Conservation (phyloP, 768 basidiomycete genomes). For the Tremella mesenterica region DNA sequence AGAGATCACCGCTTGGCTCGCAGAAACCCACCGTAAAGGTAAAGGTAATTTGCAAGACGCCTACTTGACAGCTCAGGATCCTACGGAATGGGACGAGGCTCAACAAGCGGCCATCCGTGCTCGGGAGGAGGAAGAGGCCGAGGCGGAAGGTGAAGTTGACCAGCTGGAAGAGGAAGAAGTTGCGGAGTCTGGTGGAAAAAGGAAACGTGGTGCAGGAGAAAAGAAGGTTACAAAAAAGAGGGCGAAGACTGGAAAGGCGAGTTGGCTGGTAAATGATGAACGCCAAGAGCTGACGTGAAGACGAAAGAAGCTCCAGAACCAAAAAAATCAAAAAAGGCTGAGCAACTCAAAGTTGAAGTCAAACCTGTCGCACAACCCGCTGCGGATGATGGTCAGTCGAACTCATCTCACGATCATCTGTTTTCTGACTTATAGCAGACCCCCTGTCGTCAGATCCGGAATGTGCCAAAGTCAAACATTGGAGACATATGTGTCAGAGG, state of each 20-base stretch:
- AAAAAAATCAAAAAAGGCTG: too few species aligned
- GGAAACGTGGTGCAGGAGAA: slow-evolving; percentile 53
- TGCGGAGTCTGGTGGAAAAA: slow-evolving; percentile 60
- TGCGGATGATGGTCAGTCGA: slow-evolving; percentile 51
- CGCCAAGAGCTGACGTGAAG: too few species aligned
- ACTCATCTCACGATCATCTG: slow-evolving; percentile 1
- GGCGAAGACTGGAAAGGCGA: slow-evolving; percentile 62
- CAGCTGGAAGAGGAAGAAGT: slow-evolving; percentile 69
- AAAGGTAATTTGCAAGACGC: slow-evolving; percentile 66
- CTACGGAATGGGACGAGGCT: slow-evolving; percentile 54
- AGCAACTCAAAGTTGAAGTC: neutral
- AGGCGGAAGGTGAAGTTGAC: slow-evolving; percentile 65
- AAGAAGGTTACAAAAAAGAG: slow-evolving; percentile 64
- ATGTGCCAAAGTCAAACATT: slow-evolving; percentile 69
- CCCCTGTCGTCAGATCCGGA: slow-evolving; percentile 55
- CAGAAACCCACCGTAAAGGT: slow-evolving; percentile 57
- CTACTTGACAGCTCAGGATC: slow-evolving; percentile 66
- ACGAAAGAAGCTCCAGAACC: too few species aligned
- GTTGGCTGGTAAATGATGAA: neutral
- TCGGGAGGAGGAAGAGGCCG: slow-evolving; percentile 53
- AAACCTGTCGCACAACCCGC: slow-evolving; percentile 32
- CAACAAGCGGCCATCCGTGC: slow-evolving; percentile 29
- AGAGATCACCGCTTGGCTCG: slow-evolving; percentile 77
- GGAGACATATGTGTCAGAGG: slow-evolving; percentile 87
- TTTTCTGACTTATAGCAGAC: slow-evolving; percentile 37